These are phyloP conservation scores for Fusarium chuoi DNA, from an alignment of 2,329 filamentous ascomycete genomes.

Conservation along the genomic window DNA sequence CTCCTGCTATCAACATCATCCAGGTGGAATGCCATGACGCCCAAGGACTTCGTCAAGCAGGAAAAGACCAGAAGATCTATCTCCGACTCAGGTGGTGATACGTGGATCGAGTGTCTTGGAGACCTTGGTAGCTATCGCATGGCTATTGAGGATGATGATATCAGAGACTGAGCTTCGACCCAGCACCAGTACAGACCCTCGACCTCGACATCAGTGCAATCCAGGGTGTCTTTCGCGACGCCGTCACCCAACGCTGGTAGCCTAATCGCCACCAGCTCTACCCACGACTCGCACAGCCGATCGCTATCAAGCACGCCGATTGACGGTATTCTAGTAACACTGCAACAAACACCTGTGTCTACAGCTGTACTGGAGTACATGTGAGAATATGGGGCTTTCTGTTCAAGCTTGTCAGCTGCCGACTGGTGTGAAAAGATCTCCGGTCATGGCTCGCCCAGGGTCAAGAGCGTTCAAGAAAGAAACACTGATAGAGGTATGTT, in stretches of 20 bases:
- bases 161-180: too few relatives aligned
- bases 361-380: not conserved
- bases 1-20: constrained; percentile 2
- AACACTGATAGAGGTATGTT: not conserved
- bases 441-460: not conserved
- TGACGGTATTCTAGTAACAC: rapidly evolving
- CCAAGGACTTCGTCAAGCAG: constrained; percentile 15
- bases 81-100: too few relatives aligned
- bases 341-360: too few relatives aligned
- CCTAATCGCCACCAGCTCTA: rapidly evolving
- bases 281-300: rapidly evolving
- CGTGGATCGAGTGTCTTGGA: too few relatives aligned
- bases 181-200: not conserved
- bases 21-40: constrained; percentile 3
- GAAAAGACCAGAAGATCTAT: too few relatives aligned
- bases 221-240: too few relatives aligned
- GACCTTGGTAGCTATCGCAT: too few relatives aligned
- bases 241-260: not conserved
- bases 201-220: not conserved
- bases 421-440: not conserved
- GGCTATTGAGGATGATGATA: too few relatives aligned
- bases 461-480: not conserved
- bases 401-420: not conserved
- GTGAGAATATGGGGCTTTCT: not conserved
- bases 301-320: rapidly evolving